Evolutionary conservation across 768 basidiomycete species (phyloP).

Genomic region (Agaricus sinodeliciosus): DNA sequence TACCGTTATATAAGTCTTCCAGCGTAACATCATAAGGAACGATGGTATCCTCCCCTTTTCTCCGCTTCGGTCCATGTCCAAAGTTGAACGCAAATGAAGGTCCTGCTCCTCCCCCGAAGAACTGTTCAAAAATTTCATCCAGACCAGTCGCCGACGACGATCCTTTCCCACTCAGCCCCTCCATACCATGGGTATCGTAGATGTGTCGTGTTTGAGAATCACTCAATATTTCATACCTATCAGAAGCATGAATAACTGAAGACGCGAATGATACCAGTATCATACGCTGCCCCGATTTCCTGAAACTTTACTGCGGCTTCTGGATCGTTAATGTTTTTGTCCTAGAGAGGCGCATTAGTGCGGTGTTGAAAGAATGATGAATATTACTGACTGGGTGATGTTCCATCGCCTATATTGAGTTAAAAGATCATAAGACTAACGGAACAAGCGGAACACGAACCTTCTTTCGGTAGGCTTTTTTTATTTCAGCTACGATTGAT

Average conservation of each 20-base stretch:
- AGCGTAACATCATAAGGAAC: slow-evolving; percentile 82
- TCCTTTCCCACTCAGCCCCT: slow-evolving; percentile 50
- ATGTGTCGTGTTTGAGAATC: slow-evolving; percentile 59
- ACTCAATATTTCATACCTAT: slow-evolving; percentile 77
- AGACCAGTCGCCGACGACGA: slow-evolving; percentile 45
- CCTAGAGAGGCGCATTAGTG: slow-evolving; percentile 14
- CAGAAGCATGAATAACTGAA: slow-evolving; percentile 9
- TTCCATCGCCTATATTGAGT: slow-evolving; percentile 60
- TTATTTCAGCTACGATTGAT: slow-evolving; percentile 63
- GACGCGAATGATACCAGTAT: slow-evolving; percentile 14
- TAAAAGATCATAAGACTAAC: slow-evolving; percentile 1
- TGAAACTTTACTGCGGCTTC: slow-evolving; percentile 80
- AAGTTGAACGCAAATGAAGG: slow-evolving; percentile 62
- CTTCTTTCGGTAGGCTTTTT: slow-evolving; percentile 92
- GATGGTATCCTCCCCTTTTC: slow-evolving; percentile 64
- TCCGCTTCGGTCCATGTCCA: slow-evolving; percentile 44
- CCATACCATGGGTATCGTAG: slow-evolving; percentile 74
- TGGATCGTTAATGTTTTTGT: slow-evolving; percentile 85
- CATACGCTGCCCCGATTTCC: slow-evolving; percentile 83
- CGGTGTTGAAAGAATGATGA: background rate
- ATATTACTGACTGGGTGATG: background rate
- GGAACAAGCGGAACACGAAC: slow-evolving; percentile 31
- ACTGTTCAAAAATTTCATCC: slow-evolving; percentile 67
- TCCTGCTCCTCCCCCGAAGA: slow-evolving; percentile 50
- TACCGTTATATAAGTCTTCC: slow-evolving; percentile 91